Evolutionary conservation across 257 asterid genomes (phyloP).

Genomic region (Petrea volubilis): DNA sequence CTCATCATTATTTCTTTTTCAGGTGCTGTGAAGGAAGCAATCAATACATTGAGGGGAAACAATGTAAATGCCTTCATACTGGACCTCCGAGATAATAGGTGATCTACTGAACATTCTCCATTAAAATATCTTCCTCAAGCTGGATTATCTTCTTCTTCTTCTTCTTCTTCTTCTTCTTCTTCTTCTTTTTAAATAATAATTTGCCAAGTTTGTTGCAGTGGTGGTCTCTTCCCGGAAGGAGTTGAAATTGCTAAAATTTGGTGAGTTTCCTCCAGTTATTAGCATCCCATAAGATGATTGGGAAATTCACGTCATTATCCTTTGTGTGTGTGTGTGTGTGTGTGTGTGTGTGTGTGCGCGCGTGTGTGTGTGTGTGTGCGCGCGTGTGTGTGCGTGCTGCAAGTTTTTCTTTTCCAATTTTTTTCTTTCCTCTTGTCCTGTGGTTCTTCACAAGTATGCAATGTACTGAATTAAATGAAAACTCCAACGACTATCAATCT

Average conservation of each 20-base stretch:
- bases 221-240: slow-evolving; percentile 99
- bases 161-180: no score
- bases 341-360: no score
- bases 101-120: slow-evolving; percentile 31
- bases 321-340: no score
- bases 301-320: neutral
- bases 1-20: slow-evolving; percentile 13
- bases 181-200: no score
- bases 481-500: neutral
- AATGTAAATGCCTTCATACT: slow-evolving; percentile 83
- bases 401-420: neutral
- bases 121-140: slow-evolving; percentile 5
- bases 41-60: slow-evolving; percentile 72
- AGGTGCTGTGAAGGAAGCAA: slow-evolving; percentile 95
- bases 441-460: neutral
- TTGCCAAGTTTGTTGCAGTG: slow-evolving; percentile 57
- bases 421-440: neutral
- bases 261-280: slow-evolving; percentile 47
- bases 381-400: neutral
- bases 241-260: slow-evolving; percentile 97
- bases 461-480: neutral
- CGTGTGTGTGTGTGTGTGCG: no score
- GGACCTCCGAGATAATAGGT: slow-evolving; percentile 98
- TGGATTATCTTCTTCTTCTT: neutral
- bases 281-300: neutral